Conservation (phyloP, 2,329 filamentous ascomycete species). For the Zymoseptoria passerinii region DNA sequence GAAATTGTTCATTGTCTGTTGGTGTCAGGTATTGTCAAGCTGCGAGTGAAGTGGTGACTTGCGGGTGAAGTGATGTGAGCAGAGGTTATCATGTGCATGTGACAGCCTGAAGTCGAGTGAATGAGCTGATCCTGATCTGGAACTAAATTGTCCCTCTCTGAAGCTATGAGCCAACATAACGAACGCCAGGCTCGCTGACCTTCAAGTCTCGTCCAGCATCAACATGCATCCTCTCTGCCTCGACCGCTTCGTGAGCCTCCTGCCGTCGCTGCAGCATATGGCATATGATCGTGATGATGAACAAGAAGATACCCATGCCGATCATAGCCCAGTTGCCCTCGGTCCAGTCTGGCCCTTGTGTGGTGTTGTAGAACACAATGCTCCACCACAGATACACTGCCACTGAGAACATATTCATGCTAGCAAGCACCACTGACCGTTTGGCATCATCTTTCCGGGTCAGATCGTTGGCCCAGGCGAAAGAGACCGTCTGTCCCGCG, state of each 20-base stretch:
- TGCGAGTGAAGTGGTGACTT: not conserved
- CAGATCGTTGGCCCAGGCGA: conserved; percentile 24
- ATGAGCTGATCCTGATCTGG: not conserved
- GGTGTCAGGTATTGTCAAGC: no score
- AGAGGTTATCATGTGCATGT: not conserved
- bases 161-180: not conserved
- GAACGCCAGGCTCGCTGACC: not conserved
- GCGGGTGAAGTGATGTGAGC: not conserved
- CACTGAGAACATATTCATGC: conserved; percentile 23
- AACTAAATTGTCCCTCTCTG: not conserved
- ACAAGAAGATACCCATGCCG: conserved; percentile 19
- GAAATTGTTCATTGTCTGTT: no score
- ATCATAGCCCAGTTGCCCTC: conserved; percentile 23
- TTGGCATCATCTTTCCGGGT: conserved; percentile 20
- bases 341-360: conserved; percentile 22
- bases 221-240: not conserved
- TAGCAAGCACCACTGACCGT: conserved; percentile 18
- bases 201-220: not conserved
- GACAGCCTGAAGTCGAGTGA: not conserved
- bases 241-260: conserved; percentile 14
- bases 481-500: conserved; percentile 21
- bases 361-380: conserved; percentile 22
- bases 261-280: conserved; percentile 17
- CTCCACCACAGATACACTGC: conserved; percentile 24
- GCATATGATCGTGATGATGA: conserved; percentile 17